phyloP scores from a whole-genome alignment of 2,329 filamentous ascomycete species.

The Orbilia javanica region DNA sequence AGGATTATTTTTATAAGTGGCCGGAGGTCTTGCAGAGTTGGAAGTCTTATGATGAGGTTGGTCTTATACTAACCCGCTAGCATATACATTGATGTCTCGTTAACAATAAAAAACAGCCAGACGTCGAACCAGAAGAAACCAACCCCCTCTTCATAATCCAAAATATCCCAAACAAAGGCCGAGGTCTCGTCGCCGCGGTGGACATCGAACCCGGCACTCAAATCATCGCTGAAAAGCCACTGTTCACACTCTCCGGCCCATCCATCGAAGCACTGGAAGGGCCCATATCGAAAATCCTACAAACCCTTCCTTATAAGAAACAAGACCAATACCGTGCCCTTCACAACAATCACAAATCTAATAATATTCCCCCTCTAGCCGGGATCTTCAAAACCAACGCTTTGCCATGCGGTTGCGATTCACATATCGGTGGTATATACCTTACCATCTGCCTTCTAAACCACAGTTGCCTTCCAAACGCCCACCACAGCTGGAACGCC shows the following conservation, averaged over 20 bases:
- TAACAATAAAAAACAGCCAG: background rate
- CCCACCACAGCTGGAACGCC: constrained; percentile 63
- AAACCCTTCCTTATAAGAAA: constrained; percentile 38
- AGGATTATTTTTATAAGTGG: background rate
- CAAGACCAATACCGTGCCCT: constrained; percentile 60
- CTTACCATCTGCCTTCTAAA: constrained; percentile 64
- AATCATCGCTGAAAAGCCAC: constrained; percentile 65
- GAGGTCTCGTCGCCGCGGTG: constrained; percentile 65
- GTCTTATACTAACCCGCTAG: background rate
- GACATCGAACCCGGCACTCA: constrained; percentile 65
- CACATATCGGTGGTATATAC: constrained; percentile 62
- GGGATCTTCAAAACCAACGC: constrained; percentile 63
- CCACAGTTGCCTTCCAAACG: constrained; percentile 64
- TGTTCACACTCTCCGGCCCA: constrained; percentile 63
- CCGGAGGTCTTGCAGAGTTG: background rate
- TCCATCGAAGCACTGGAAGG: constrained; percentile 33
- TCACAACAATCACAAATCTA: constrained; percentile 51
- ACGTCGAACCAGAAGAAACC: background rate
- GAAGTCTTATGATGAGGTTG: background rate
- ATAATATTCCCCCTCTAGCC: constrained; percentile 58
- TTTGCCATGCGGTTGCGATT: constrained; percentile 62
- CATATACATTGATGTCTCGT: too few relatives aligned
- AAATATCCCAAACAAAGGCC: constrained; percentile 64
- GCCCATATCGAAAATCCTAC: constrained; percentile 47
- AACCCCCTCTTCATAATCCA: constrained; percentile 39